These are phyloP conservation scores for Nemania sp. DNA, from an alignment of 2,329 filamentous ascomycete genomes.

Conservation along the genomic window DNA sequence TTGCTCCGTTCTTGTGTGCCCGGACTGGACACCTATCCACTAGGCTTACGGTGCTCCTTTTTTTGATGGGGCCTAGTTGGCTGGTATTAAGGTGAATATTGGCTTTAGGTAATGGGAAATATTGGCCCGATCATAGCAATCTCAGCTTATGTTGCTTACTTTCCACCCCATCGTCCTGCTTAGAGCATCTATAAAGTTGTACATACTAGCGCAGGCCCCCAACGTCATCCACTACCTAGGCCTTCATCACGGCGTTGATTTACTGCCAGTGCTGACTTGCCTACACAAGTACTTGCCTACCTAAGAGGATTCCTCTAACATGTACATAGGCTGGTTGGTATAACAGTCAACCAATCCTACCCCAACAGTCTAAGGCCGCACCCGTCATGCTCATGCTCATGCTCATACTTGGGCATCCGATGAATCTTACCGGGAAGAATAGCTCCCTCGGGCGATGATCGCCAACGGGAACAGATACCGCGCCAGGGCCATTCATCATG, in stretches of 20 bases:
- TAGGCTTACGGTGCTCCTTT: neutral
- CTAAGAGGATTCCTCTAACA: neutral
- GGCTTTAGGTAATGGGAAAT: neutral
- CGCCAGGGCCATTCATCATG: too few relatives aligned
- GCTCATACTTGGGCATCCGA: slow-evolving; percentile 21
- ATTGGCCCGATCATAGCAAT: slow-evolving; percentile 1
- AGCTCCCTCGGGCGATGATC: slow-evolving; percentile 4
- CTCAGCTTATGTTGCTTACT: slow-evolving; percentile 35
- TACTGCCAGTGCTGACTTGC: slow-evolving; percentile 14
- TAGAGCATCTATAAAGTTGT: slow-evolving; percentile 1
- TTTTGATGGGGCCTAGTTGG: neutral
- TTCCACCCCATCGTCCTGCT: slow-evolving; percentile 21
- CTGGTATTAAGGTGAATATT: neutral
- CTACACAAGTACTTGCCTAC: neutral
- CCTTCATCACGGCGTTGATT: neutral
- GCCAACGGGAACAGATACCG: slow-evolving; percentile 18
- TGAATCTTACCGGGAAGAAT: slow-evolving; percentile 25
- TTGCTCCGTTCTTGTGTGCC: neutral
- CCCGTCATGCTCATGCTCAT: slow-evolving; percentile 14
- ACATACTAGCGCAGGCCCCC: slow-evolving; percentile 18
- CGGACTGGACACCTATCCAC: neutral
- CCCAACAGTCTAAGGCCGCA: neutral
- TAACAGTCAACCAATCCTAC: neutral
- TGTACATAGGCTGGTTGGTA: neutral
- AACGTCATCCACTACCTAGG: slow-evolving; percentile 27